A percentile compares a stretch with the other conserved stretches of the same genome.
These are phyloP conservation scores for Fraxinus latifolia DNA, from an alignment of 305 asterid species.

Conservation along the genomic window DNA sequence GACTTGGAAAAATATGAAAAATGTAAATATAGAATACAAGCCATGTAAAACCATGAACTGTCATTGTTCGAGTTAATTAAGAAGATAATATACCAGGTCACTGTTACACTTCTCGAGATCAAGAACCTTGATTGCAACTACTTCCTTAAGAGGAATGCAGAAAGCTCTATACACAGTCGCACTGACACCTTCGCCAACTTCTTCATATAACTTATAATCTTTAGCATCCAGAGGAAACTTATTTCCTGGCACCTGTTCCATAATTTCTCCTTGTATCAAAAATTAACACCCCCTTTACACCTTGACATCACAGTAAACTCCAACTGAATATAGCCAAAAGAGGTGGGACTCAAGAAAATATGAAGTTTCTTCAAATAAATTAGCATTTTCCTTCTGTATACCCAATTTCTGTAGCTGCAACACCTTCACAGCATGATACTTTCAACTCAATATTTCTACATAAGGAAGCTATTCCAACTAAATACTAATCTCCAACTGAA, in stretches of 20 bases:
- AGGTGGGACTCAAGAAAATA: conserved; percentile 19
- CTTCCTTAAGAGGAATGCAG: conserved; percentile 71
- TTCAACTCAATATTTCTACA: conserved; percentile 10
- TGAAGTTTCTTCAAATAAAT: conserved; percentile 29
- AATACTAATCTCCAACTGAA: conserved; percentile 11
- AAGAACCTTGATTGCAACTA: conserved; percentile 94
- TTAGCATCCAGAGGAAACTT: conserved; percentile 72
- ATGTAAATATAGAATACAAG: conserved; percentile 1
- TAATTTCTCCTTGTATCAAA: conserved; percentile 37
- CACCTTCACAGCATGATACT: conserved; percentile 20
- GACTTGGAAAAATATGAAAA: conserved; percentile 16
- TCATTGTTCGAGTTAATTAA: conserved; percentile 3
- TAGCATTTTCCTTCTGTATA: conserved; percentile 26
- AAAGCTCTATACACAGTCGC: conserved; percentile 84
- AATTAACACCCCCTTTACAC: conserved; percentile 23
- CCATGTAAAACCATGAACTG: neutral
- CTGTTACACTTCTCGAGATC: conserved; percentile 94
- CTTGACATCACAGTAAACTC: conserved; percentile 21
- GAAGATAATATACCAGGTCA: conserved; percentile 66
- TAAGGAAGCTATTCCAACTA: conserved; percentile 11
- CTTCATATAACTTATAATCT: conserved; percentile 73
- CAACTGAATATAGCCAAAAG: conserved; percentile 18
- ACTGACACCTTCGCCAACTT: conserved; percentile 97
- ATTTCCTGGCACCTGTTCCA: conserved; percentile 50
- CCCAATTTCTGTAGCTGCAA: conserved; percentile 23